Evolutionary conservation across 257 asterid species (phyloP), one percentile per base, ranked within the genome.

Genomic region (Parsonsia alboflavescens): DNA sequence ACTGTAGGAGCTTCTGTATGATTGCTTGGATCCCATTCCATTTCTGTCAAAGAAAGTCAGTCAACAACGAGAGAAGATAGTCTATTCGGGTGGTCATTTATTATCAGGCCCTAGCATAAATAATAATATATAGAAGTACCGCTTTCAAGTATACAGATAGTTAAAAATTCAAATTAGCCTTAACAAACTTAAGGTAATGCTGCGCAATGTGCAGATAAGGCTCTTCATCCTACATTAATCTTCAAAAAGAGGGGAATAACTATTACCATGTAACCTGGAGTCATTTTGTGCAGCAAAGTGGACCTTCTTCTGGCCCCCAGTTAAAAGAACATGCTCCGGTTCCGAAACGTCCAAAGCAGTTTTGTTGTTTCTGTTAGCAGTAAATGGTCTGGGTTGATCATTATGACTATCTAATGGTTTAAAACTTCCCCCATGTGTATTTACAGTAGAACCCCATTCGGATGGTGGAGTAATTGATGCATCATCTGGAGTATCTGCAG

Each of bases 31-130:
- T 84, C 92, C 82, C 89, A 75, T 80, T 86, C 93, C 71, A 73
- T 92, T 83, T 90, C 99, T 95, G 98, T 81, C 82, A 87, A 89
- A 87, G 96, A 83, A 90, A 92, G 90, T 76, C 88, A 90, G 90
- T 70, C 84, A 88, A 88, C 76, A 76, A 90, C 88, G 96, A 89
- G 87, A 87, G 80, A 65, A 91, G 78, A 85, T 83, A 80, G 83
- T 77, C 86, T 70, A 74, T 84, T 80, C 80, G 75, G 72, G 89
- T 80, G 83, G 86, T 85, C 88, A 78, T 78, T 83, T 83, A 52
- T 81, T 86, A 83, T 83, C 76, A 70, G 85, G 86, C 88, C 91
- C 88, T 90, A 80, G 86, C 87, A 86, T 76, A 68, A 68, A 87
- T 72, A 90, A 87, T 72, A 90, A 83, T 83, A 75, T 73, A 62